Conservation (phyloP, 202 grass and related monocot genomes). For the Brachypodium distachyon region DNA sequence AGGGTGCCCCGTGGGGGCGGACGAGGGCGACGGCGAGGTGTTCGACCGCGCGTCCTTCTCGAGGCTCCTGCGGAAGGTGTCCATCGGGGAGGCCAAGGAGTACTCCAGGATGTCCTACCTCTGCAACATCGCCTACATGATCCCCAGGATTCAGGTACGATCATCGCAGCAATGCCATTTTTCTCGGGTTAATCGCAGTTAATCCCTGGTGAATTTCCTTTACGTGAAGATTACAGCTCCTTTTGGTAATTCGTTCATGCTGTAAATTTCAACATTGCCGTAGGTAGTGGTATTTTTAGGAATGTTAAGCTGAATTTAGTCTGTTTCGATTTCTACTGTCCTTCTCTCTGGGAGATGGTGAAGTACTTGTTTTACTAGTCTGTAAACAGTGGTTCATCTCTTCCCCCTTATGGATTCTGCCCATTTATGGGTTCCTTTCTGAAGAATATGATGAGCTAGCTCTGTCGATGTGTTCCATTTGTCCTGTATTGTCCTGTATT, state of each 20-base stretch:
- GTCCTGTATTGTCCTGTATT: background rate
- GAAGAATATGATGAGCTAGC: background rate
- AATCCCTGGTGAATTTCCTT: background rate
- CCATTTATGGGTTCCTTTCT: background rate
- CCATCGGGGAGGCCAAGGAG: slow-evolving; percentile 37
- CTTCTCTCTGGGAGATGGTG: background rate
- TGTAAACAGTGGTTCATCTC: background rate
- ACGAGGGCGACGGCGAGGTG: slow-evolving; percentile 29
- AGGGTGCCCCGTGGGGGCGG: slow-evolving; percentile 41
- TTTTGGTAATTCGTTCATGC: background rate
- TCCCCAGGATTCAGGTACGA: slow-evolving; percentile 67
- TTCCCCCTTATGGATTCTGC: background rate
- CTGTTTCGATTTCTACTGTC: slow-evolving; percentile 9
- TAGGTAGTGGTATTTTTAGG: background rate
- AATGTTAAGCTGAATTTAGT: background rate
- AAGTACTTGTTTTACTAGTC: background rate
- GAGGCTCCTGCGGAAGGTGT: slow-evolving; percentile 60
- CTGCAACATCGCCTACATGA: slow-evolving; percentile 71
- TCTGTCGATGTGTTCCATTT: background rate
- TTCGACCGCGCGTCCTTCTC: slow-evolving; percentile 73
- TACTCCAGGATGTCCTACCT: slow-evolving; percentile 78
- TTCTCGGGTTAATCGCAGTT: background rate
- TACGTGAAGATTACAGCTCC: background rate
- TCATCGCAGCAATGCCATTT: background rate
- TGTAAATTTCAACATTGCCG: slow-evolving; percentile 5